phyloP scores from a whole-genome alignment of 2,329 filamentous ascomycete genomes.

The Pseudovirgaria hyperparasitica region DNA sequence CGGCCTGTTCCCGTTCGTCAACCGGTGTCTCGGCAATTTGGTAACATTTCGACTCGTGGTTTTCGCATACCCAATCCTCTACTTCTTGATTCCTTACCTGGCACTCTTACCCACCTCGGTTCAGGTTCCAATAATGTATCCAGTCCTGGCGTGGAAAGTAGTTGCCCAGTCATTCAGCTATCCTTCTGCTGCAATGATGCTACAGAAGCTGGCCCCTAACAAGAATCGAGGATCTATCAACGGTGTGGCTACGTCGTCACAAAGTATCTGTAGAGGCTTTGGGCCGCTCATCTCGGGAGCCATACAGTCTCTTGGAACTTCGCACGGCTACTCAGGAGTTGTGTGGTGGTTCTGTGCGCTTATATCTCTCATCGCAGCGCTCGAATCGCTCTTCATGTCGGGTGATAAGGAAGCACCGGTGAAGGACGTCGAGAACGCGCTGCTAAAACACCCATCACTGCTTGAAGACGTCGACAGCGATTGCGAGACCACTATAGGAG shows the following conservation, averaged over 20 bases:
- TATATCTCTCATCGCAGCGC: slow-evolving; percentile 61
- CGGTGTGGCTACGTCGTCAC: slow-evolving; percentile 80
- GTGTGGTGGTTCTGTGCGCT: slow-evolving; percentile 86
- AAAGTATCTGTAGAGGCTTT: slow-evolving; percentile 76
- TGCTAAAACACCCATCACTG: too few relatives aligned
- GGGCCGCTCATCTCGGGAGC: slow-evolving; percentile 80
- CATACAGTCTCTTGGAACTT: slow-evolving; percentile 68
- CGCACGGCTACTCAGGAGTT: slow-evolving; percentile 70
- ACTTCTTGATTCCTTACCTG: slow-evolving; percentile 78
- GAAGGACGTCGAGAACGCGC: too few relatives aligned
- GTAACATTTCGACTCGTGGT: slow-evolving; percentile 73
- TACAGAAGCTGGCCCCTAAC: slow-evolving; percentile 78
- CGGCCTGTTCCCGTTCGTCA: slow-evolving; percentile 69
- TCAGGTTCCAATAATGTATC: slow-evolving; percentile 62
- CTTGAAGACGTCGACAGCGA: slow-evolving; percentile 6
- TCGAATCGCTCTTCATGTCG: slow-evolving; percentile 63
- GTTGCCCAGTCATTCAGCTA: slow-evolving; percentile 86
- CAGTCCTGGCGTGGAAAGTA: slow-evolving; percentile 79
- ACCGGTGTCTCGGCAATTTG: slow-evolving; percentile 62
- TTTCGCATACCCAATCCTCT: slow-evolving; percentile 73
- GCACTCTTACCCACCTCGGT: slow-evolving; percentile 63
- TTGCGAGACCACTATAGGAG: too few relatives aligned
- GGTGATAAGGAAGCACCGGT: slow-evolving; percentile 42
- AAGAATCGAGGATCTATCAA: slow-evolving; percentile 83
- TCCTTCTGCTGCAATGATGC: slow-evolving; percentile 76